Evolutionary conservation across 345 rosid genomes (phyloP).

Genomic region (Eutrema japonicum): DNA sequence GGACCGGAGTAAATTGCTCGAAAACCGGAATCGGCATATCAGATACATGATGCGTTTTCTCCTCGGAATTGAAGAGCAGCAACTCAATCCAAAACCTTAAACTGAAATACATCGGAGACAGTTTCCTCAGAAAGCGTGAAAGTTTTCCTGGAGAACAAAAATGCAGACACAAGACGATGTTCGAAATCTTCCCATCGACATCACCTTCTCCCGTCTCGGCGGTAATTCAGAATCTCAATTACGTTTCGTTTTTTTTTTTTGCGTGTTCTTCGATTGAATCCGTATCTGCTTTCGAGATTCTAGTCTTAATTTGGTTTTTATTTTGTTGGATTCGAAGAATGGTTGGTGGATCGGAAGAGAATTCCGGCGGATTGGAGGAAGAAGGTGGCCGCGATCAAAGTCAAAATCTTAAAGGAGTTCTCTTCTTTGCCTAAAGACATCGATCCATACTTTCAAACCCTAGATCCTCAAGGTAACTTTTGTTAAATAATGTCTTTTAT

Average conservation of each 20-base stretch:
- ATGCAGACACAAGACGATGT: conserved; percentile 76
- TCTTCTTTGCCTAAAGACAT: conserved; percentile 73
- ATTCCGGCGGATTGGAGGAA: conserved; percentile 93
- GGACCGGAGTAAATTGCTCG: conserved; percentile 28
- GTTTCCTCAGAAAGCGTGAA: conserved; percentile 10
- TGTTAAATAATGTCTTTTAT: not conserved
- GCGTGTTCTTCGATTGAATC: conserved; percentile 7
- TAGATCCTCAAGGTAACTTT: conserved; percentile 68
- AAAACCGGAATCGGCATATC: conserved; percentile 15
- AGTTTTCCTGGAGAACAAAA: not conserved
- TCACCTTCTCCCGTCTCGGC: conserved; percentile 90
- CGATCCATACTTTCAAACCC: conserved; percentile 78
- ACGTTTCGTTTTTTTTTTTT: not conserved
- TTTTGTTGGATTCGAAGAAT: conserved; percentile 55
- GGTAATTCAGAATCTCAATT: conserved; percentile 51
- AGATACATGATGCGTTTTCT: conserved; percentile 6
- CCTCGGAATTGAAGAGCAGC: not conserved
- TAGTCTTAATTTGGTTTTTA: conserved; percentile 6
- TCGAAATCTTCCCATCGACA: conserved; percentile 90
- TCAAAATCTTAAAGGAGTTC: conserved; percentile 74
- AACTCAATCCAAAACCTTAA: conserved; percentile 20
- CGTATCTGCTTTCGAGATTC: not conserved
- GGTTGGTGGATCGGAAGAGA: conserved; percentile 97
- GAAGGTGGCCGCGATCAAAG: conserved; percentile 67
- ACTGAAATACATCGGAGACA: conserved; percentile 2